Evolutionary conservation across 2,329 filamentous ascomycete species (phyloP).

Genomic region (Paecilomyces sp.): DNA sequence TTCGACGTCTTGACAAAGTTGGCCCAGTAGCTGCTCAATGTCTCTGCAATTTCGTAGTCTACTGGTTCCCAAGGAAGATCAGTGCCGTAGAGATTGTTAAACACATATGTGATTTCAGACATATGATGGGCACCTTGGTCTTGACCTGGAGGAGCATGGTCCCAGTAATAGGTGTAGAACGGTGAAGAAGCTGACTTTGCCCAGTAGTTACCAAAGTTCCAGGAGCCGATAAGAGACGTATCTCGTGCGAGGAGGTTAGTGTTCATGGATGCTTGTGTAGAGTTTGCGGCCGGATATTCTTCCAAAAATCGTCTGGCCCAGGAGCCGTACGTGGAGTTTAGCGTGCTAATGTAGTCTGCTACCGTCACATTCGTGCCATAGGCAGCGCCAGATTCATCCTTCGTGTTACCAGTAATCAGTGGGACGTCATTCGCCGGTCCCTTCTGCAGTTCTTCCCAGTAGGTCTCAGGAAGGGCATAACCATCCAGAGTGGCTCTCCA

Average conservation of each 20-base stretch:
- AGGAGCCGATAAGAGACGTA: conserved; percentile 12
- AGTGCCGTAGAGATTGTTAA: conserved; percentile 20
- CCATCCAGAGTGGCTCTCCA: conserved; percentile 13
- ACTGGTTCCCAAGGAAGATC: conserved; percentile 16
- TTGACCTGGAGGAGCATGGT: conserved; percentile 17
- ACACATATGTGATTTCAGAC: conserved; percentile 23
- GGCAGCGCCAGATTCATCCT: conserved; percentile 15
- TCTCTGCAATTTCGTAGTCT: conserved; percentile 18
- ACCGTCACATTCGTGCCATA: conserved; percentile 5
- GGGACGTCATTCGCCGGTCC: conserved; percentile 16
- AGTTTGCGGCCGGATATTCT: conserved; percentile 17
- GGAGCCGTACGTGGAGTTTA: conserved; percentile 11
- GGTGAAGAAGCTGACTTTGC: conserved; percentile 9
- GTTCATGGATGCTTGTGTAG: conserved; percentile 12
- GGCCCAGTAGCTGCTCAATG: conserved; percentile 22
- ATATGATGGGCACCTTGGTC: conserved; percentile 20
- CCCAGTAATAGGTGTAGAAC: conserved; percentile 24
- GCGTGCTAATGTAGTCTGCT: conserved; percentile 11
- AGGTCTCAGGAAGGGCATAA: conserved; percentile 18
- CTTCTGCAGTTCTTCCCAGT: conserved; percentile 10
- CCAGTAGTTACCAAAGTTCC: conserved; percentile 1
- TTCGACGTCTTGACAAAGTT: conserved; percentile 24
- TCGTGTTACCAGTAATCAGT: conserved; percentile 23
- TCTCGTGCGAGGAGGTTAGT: conserved; percentile 16
- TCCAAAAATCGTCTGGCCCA: conserved; percentile 8